Base-by-base conservation (phyloP, 371 early-diverging fungal genomes). In the Blyttiomyces sp. region DNA sequence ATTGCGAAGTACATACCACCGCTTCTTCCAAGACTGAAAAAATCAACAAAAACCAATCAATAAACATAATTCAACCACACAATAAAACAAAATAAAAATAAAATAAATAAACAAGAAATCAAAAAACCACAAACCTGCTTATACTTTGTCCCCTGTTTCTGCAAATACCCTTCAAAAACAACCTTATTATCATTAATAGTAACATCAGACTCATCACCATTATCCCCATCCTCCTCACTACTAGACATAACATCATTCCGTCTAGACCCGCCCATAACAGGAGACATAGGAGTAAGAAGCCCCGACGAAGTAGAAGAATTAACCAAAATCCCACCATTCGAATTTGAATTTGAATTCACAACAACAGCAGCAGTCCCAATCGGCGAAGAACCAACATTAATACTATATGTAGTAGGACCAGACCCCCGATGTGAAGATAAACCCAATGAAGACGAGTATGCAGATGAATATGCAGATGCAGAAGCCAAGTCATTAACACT, bases 1-100 rank as follows among this genome's bases (percentile, higher is more conserved):
- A 34, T 83, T 84, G 34, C 91, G 73, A 9, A 93, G 66, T 7
- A 91, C 93, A 74, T 90, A 90, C 91, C 90, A 93, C 26, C 89
- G 82, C 61, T 86, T 87, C 68, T 86, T 84, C 93, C 93, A 93
- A 21, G 81, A 78, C 84, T 87, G 69, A 13, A 26, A 19, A 23
- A 34, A 30, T 16, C 13, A 32, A 24, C 33, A 49, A 19, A 42
- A 39, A 46, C 48, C 31, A 31, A 56, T 34, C 50, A 36, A 19
- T 43, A 50, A 43, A n/a, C 33, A 30, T 26, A 11, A 36, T 33
- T n/a, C 21, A 61, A 23, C 9, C 19, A 62, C 26, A 62, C 19
- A 39, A 53, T 31, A 30, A n/a, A 32, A 9, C 28, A 52, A 34
- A 39, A 34, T 19, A 51, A 44, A 43, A 32, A 9, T 9, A 43